Evolutionary conservation across 1,139 yeast species (phyloP).

Genomic region (Suhomyces bolitotheri): DNA sequence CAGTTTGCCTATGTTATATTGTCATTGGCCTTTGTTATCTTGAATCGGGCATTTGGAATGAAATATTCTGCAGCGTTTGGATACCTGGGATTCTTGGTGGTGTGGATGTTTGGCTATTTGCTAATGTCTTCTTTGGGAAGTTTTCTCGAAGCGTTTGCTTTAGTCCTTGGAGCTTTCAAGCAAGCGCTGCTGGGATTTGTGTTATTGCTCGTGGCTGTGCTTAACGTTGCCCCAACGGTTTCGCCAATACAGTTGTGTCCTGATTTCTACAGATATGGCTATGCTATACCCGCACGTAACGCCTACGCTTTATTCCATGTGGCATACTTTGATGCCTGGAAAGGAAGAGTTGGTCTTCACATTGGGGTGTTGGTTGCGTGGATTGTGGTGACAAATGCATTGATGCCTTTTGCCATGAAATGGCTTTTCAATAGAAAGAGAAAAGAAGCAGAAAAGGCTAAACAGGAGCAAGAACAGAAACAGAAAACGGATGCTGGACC

Average conservation of each 20-base stretch:
- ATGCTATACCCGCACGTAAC: slow-evolving; percentile 53
- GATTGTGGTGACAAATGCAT: slow-evolving; percentile 40
- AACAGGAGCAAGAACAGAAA: slow-evolving; percentile 3
- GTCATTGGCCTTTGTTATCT: slow-evolving; percentile 41
- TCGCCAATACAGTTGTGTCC: slow-evolving; percentile 50
- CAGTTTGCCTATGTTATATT: slow-evolving; percentile 46
- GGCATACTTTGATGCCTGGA: slow-evolving; percentile 45
- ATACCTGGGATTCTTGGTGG: slow-evolving; percentile 48
- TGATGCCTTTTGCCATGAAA: slow-evolving; percentile 43
- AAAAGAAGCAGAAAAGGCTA: slow-evolving; percentile 17
- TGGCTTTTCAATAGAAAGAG: slow-evolving; percentile 20
- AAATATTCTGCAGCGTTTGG: slow-evolving; percentile 37
- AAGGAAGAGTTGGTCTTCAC: slow-evolving; percentile 47
- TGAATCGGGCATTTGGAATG: slow-evolving; percentile 49
- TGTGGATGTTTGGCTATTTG: slow-evolving; percentile 47
- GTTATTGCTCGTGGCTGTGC: slow-evolving; percentile 43
- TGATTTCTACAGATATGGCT: slow-evolving; percentile 47
- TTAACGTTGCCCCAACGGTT: slow-evolving; percentile 50
- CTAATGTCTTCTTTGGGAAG: slow-evolving; percentile 54
- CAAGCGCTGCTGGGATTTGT: slow-evolving; percentile 50
- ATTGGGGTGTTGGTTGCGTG: slow-evolving; percentile 50
- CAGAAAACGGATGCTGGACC: background rate
- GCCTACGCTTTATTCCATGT: slow-evolving; percentile 49
- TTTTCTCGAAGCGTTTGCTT: slow-evolving; percentile 45
- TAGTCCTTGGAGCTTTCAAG: slow-evolving; percentile 37